Percentiles rank a stretch among this genome's conserved stretches.
Evolutionary conservation across 805 yeast species (phyloP).

Genomic region (Hanseniaspora osmophila): DNA sequence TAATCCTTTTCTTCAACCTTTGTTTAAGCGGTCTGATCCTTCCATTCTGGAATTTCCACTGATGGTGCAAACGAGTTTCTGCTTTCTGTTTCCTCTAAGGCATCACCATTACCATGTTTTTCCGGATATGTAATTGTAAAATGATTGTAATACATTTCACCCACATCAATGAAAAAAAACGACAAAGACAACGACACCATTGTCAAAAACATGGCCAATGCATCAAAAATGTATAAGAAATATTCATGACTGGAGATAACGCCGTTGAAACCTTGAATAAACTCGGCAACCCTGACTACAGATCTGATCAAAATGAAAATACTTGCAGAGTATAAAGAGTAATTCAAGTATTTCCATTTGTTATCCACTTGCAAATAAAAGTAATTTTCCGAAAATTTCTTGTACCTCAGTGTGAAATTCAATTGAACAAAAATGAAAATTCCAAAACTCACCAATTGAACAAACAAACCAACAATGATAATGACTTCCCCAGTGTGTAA

Average conservation of each 20-base stretch:
- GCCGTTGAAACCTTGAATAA: conserved; percentile 20
- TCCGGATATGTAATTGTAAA: background rate
- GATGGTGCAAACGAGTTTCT: background rate
- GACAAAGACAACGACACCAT: background rate
- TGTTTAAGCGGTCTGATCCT: too few species aligned
- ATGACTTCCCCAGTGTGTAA: conserved; percentile 12
- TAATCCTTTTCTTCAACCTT: too few species aligned
- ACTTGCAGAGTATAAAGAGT: conserved; percentile 7
- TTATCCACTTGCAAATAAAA: background rate
- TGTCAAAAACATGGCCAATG: conserved; percentile 1
- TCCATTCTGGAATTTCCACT: too few species aligned
- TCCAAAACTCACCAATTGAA: conserved; percentile 21
- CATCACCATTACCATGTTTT: background rate
- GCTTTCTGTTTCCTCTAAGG: background rate
- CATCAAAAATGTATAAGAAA: conserved; percentile 20
- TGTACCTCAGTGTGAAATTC: conserved; percentile 7
- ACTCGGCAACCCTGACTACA: conserved; percentile 21
- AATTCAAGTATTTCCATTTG: conserved; percentile 10
- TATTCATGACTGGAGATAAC: conserved; percentile 16
- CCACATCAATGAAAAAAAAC: background rate
- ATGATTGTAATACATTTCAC: background rate
- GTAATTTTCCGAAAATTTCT: background rate
- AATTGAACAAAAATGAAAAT: conserved; percentile 15
- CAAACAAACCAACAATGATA: conserved; percentile 19
- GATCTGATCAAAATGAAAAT: conserved; percentile 20